Conservation (phyloP, 176 grass and related monocot genomes). For the Chrysopogon serrulatus region DNA sequence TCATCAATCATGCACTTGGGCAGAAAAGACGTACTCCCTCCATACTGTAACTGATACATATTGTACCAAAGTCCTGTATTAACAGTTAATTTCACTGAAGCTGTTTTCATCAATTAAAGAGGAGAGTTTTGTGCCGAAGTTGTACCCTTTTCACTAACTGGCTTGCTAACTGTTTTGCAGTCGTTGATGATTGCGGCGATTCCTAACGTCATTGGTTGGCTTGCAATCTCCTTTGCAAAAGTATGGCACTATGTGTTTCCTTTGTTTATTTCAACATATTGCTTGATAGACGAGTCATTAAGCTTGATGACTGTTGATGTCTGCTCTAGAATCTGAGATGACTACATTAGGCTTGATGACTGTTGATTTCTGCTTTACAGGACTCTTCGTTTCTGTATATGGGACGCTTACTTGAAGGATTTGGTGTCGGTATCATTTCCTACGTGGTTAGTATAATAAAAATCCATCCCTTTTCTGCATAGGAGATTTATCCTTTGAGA, state of each 20-base stretch:
- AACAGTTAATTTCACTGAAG: background rate
- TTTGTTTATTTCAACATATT: background rate
- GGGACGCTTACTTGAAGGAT: constrained; percentile 90
- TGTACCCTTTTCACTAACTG: too few species aligned
- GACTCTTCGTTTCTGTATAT: constrained; percentile 84
- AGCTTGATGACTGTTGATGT: background rate
- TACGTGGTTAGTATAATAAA: constrained; percentile 46
- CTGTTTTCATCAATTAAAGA: background rate
- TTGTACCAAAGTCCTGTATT: too few species aligned
- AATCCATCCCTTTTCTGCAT: background rate
- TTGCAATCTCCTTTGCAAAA: constrained; percentile 86
- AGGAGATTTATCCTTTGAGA: background rate
- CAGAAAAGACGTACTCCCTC: background rate
- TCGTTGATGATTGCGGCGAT: constrained; percentile 85
- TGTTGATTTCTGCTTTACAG: constrained; percentile 5
- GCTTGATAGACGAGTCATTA: too few species aligned
- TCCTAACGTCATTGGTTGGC: constrained; percentile 90
- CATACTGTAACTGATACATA: background rate
- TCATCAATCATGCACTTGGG: background rate
- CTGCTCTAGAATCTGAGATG: too few species aligned
- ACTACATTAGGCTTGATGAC: too few species aligned
- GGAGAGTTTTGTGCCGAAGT: background rate
- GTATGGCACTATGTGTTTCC: constrained; percentile 23
- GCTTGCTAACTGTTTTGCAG: constrained; percentile 29
- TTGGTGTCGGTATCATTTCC: constrained; percentile 84